Base-by-base conservation (phyloP, 306 rosid species). In the Prinsepia uniflora region DNA sequence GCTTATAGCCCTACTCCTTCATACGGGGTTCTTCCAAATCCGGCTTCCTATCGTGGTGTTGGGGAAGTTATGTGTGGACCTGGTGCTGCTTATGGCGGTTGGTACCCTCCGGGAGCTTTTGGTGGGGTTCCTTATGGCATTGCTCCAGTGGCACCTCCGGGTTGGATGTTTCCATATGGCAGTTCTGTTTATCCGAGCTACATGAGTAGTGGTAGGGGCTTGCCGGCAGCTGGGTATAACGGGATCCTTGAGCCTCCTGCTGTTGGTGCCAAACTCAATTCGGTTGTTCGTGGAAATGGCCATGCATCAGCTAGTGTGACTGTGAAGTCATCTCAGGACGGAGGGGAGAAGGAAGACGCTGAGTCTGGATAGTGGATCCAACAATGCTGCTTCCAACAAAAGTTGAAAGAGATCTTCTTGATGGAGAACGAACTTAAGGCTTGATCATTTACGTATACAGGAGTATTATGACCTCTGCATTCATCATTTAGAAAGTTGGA, bases 41-140 rank as follows among this genome's bases (percentile, higher is more conserved):
- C 72, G 59, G 48, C 79, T 19, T 86, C 81, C 13, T 87, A 84
- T 76, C 47, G 66, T 39, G 60, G 78, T 41, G 43, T 69, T 7
- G 88, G 82, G n/a, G 67, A 73, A 10, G 82, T 79, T 67, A 42
- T 45, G 43, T 85, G 79, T 36, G 89, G 87, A 60, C 42, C 80
- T 14, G 62, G 57, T 65, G 11, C 58, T 65, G 11, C 58, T 6
- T 81, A 82, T 78, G 83, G 88, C 53, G 80, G 83, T 74, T 86
- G 90, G 90, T 82, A 81, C 24, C 87, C 90, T 15, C 11, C 68
- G 36, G 89, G 88, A 63, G 87, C 79, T 67, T 81, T 72, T 65
- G 81, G 73, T 61, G 84, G 83, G 18, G 55, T 65, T 68, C 81
- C 81, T 44, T 83, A 84, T 83, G 90, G 58, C 44, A 59, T 84